Percentiles rank a stretch among this genome's conserved stretches.
Evolutionary conservation across 306 rosid species (phyloP).

Genomic region (Fagus crenata): DNA sequence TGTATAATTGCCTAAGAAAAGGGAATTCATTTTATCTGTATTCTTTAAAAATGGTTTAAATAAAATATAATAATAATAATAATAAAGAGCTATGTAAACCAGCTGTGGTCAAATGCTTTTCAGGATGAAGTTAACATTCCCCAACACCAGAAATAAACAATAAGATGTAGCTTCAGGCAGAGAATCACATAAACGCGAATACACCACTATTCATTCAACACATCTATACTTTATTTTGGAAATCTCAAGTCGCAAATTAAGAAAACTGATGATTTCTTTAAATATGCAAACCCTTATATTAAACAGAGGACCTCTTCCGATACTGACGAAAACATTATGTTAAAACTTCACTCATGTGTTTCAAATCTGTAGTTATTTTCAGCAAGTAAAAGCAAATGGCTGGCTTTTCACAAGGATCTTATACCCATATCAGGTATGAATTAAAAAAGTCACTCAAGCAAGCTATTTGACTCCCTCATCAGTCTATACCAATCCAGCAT

Average conservation of each 20-base stretch:
- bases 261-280: neutral
- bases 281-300: neutral
- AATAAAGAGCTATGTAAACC: neutral
- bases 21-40: no score
- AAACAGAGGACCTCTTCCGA: neutral
- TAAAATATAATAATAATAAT: neutral
- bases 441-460: constrained; percentile 1
- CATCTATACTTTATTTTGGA: neutral
- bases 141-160: neutral
- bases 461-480: neutral
- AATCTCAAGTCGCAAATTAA: neutral
- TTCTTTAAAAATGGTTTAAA: no score
- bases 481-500: constrained; percentile 3
- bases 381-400: neutral
- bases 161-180: neutral
- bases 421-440: neutral
- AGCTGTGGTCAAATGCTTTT: neutral
- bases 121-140: neutral
- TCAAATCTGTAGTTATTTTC: neutral
- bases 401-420: neutral
- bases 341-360: neutral
- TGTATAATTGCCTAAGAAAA: neutral
- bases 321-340: neutral
- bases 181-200: neutral
- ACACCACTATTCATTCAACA: neutral